A percentile compares a stretch with the other conserved stretches of the same genome.
These are phyloP conservation scores for Rhytidhysteron rufulum DNA, from an alignment of 2,329 filamentous ascomycete genomes.

Conservation along the genomic window DNA sequence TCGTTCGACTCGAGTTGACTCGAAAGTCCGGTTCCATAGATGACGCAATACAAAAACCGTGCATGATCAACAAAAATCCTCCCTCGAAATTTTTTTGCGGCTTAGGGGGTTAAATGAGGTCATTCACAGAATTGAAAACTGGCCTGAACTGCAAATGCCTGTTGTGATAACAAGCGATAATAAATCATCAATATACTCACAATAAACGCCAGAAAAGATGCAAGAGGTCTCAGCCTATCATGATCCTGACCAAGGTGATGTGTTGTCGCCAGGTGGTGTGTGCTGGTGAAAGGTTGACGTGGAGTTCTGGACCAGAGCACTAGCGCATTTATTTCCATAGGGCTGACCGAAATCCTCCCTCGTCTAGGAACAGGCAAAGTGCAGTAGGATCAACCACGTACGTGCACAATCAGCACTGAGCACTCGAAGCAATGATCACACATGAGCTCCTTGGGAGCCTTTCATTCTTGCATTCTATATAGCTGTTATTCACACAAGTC, in stretches of 20 bases:
- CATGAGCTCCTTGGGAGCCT: neutral
- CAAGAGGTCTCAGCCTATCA: conserved; percentile 6
- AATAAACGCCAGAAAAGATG: neutral
- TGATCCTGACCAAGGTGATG: conserved; percentile 2
- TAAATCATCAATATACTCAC: neutral
- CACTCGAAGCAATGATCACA: neutral
- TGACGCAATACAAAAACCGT: too few species aligned
- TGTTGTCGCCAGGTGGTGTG: neutral
- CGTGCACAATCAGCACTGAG: neutral
- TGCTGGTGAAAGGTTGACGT: conserved; percentile 21
- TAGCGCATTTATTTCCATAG: too few species aligned
- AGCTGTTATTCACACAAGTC: neutral
- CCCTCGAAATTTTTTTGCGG: too few species aligned
- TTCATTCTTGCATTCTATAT: conserved; percentile 2
- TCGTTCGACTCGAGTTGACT: too few species aligned
- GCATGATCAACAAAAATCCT: too few species aligned
- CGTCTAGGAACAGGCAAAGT: neutral
- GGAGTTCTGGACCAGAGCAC: conserved; percentile 19
- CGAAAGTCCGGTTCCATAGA: too few species aligned
- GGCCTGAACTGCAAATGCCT: too few species aligned
- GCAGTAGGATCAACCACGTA: too few species aligned
- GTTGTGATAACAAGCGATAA: neutral
- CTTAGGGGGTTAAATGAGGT: too few species aligned
- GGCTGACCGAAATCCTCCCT: too few species aligned
- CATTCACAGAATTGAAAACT: too few species aligned